Base-by-base conservation (phyloP, 2,329 filamentous ascomycete species). In the Phyllachora maydis region DNA sequence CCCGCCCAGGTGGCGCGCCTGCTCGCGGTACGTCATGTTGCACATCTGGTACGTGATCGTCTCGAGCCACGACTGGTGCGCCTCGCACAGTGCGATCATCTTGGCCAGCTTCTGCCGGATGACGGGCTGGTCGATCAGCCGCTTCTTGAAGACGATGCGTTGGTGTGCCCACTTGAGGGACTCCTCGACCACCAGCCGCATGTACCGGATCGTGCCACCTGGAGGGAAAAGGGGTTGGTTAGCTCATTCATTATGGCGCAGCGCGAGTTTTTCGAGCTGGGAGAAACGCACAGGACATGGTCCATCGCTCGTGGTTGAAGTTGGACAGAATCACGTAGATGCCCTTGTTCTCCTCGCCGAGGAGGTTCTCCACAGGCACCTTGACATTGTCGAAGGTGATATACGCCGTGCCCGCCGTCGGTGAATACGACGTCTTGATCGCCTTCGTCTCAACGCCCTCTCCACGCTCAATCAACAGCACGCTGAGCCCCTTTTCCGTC, bases 151-250 rank as follows among this genome's bases (percentile, higher is more conserved):
- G 33, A 90, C 77, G 14, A 82, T 57, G 23, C 79, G 70, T 50
- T 91, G 82, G 52, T 88, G 79, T 16, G 70, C 60, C 81, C 82
- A 92, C 45, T 88, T 88, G 32, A 90, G 52, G 37, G 70, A 85
- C 42, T 90, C 79, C 45, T 90, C 78, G 8, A 79, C 69, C 9
- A 85, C 63, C 2, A 61, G 60, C 31, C 77, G 63, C 25, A 59
- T 66, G 46, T 62, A 57, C 23, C 75, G 68, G 29, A 72, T 58
- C 4, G 70, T 65, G 23, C 52, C 66, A 34, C 54, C 52, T 49
- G 32, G 32, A 41, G 47, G 32, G 33, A 17, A 14, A 25, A 22
- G 12, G 17, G n/a, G n/a, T n/a, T 19, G 20, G 23, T 7, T 35
- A 43, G 39, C 14, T 8, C 3, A n/a, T n/a, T n/a, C n/a, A n/a